A percentile compares a stretch with the other conserved stretches of the same genome.
Evolutionary conservation across 2,329 filamentous ascomycete species (phyloP).

Genomic region (Dendrostoma leiphaemia): DNA sequence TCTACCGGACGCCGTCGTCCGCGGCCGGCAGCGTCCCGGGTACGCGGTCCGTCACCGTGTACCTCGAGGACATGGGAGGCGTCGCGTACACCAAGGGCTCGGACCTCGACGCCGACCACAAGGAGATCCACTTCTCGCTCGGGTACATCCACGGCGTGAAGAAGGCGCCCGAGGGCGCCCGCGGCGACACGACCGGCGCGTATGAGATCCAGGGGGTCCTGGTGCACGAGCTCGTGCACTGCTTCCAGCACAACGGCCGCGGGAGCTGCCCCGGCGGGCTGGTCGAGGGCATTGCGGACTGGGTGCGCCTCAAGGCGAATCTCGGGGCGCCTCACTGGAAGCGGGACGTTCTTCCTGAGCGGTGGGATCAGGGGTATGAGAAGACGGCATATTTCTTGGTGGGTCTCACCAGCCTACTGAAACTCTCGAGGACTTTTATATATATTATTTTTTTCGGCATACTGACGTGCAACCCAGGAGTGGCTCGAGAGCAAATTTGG

Average conservation of each 20-base stretch:
- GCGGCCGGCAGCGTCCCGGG: neutral
- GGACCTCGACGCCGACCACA: conserved; percentile 18
- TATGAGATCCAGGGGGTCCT: conserved; percentile 79
- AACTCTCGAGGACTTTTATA: too few relatives aligned
- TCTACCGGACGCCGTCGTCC: conserved; percentile 53
- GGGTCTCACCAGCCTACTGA: too few relatives aligned
- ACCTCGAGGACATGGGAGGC: conserved; percentile 75
- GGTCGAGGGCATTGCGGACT: conserved; percentile 91
- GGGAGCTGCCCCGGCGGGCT: conserved; percentile 69
- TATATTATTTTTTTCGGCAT: too few relatives aligned
- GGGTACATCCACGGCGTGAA: conserved; percentile 62
- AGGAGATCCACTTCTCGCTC: conserved; percentile 62
- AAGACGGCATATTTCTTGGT: conserved; percentile 87
- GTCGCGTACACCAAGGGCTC: conserved; percentile 77
- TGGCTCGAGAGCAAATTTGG: conserved; percentile 73
- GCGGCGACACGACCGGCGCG: conserved; percentile 33
- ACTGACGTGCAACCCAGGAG: too few relatives aligned
- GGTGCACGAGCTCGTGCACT: conserved; percentile 92
- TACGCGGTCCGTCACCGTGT: conserved; percentile 83
- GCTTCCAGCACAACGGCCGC: conserved; percentile 76
- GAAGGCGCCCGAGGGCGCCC: conserved; percentile 24
- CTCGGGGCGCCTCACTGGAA: conserved; percentile 85
- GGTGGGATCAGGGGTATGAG: conserved; percentile 91
- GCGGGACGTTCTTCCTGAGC: conserved; percentile 43
- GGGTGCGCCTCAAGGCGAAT: conserved; percentile 74